These are phyloP conservation scores for Sarocladium strictum DNA, from an alignment of 2,329 filamentous ascomycete genomes.

Conservation along the genomic window DNA sequence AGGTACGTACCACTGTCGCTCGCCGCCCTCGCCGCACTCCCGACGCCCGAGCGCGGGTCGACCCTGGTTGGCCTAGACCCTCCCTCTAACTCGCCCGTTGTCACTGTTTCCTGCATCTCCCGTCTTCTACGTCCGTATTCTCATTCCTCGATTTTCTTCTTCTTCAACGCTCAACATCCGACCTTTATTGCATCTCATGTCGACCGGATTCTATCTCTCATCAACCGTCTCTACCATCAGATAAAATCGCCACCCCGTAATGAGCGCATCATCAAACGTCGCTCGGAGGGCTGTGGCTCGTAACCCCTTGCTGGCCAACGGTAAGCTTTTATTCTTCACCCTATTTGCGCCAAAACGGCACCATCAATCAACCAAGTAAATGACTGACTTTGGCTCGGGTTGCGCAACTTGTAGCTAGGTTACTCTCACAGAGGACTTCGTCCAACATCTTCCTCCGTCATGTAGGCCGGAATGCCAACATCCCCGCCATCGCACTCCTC, in stretches of 20 bases:
- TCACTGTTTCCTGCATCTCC: slow-evolving; percentile 2
- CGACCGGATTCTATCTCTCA: not conserved
- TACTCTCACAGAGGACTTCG: slow-evolving; percentile 40
- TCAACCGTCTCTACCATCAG: not conserved
- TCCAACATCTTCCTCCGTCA: slow-evolving; percentile 42
- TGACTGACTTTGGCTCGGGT: not conserved
- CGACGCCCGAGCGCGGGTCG: slow-evolving; percentile 4
- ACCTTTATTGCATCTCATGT: slow-evolving; percentile 1
- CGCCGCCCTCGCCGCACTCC: not conserved
- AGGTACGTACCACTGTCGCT: not conserved
- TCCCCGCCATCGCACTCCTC: slow-evolving; percentile 49
- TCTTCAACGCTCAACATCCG: not conserved
- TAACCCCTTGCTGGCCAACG: slow-evolving; percentile 45
- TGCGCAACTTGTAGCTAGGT: slow-evolving; percentile 27
- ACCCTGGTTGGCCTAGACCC: slow-evolving; percentile 2
- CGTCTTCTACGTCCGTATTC: not conserved
- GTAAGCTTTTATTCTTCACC: slow-evolving; percentile 27
- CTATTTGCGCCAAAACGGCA: not conserved
- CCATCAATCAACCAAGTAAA: not conserved
- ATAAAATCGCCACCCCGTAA: slow-evolving; percentile 21
- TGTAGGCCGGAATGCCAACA: slow-evolving; percentile 37
- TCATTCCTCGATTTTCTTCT: not conserved
- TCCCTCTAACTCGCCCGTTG: not conserved
- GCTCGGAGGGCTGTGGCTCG: slow-evolving; percentile 48
- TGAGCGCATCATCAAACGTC: slow-evolving; percentile 52